Evolutionary conservation across 371 early-diverging fungal species (phyloP), one percentile per base, ranked within the genome.

Genomic region (Nosema muscidifuracis): DNA sequence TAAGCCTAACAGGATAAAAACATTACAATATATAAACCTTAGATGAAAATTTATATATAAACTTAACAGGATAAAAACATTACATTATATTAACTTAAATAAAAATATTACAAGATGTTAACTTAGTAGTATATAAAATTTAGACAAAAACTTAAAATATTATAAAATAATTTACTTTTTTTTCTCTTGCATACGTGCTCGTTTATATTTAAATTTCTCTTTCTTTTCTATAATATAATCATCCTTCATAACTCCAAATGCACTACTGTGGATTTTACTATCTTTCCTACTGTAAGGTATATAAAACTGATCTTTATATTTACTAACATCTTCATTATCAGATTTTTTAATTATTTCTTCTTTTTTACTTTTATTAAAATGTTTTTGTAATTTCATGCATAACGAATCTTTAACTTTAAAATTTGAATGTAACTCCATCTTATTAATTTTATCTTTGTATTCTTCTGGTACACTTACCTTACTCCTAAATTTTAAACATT

Each of bases 391-490:
- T n/a, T 53, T 76, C 10, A 51, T 72, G 51, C 36, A 71, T 22
- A 63, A 56, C 51, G 69, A 74, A 12, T 77, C 74, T 26, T 53
- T 65, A 20, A 16, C 28, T 30, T 63, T 67, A 62, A 62, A 77
- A 26, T 61, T 44, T 15, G 34, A 34, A 51, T 73, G 73, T 20
- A 69, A 30, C 28, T 34, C 51, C 30, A 77, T 62, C 7, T 6
- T 4, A 33, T 63, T 57, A 22, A 77, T 62, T 43, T 47, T 43
- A 42, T 42, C 26, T 26, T 77, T 77, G 28, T 57, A 77, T 38
- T 77, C 70, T 31, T 18, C 44, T 3, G 77, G 77, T 47, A 72
- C 73, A 61, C 47, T 43, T 16, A 77, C 77, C 24, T 77, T 77
- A 20, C 60, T 62, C 36, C 77, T 61, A 31, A 77, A 77, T n/a